Base-by-base conservation (phyloP, 2,329 filamentous ascomycete genomes). In the Zymoseptoria ardabiliae region DNA sequence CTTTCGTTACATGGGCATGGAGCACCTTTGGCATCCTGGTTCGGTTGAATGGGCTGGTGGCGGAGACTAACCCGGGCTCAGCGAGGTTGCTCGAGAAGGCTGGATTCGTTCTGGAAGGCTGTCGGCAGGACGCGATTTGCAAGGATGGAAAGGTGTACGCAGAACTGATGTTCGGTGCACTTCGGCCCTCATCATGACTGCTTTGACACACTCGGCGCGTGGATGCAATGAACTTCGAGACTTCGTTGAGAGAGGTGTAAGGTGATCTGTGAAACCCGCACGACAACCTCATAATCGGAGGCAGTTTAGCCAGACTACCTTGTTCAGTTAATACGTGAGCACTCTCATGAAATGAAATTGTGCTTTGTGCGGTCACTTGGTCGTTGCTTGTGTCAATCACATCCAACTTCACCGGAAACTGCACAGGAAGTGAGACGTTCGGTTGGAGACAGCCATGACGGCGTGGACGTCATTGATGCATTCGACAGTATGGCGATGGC, bases 81-180 rank as follows among this genome's bases (percentile, higher is more conserved):
- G 70, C 68, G 63, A 68, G 67, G 50, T 64, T 71, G 48, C 68
- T 78, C 60, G 62, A 72, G 58, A 75, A 73, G 66, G 70, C 69
- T 58, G 75, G 75, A 8, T 78, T 73, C 64, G 56, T 51, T 28
- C 53, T 57, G 20, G 76, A 78, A 62, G 75, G 75, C 1, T 65
- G 70, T 23, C 57, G 72, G 63, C 73, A 67, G 66, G 70, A 66
- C 6, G 66, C 71, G 57, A 62, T 69, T 13, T 68, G 67, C 59
- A 78, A 75, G 69, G 55, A 70, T 57, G 76, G 74, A 0, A 61
- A 66, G 53, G 61, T 72, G 3, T 57, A 56, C 56, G 73, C 73
- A 65, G 28, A 70, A 58, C 62, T 73, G 54, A 28, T 74, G 17
- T 74, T 68, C 64, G 76, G 74, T 3, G 59, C 73, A 61, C 63